Base-by-base conservation (phyloP, 2,329 filamentous ascomycete species). In the Talaromyces piceae region DNA sequence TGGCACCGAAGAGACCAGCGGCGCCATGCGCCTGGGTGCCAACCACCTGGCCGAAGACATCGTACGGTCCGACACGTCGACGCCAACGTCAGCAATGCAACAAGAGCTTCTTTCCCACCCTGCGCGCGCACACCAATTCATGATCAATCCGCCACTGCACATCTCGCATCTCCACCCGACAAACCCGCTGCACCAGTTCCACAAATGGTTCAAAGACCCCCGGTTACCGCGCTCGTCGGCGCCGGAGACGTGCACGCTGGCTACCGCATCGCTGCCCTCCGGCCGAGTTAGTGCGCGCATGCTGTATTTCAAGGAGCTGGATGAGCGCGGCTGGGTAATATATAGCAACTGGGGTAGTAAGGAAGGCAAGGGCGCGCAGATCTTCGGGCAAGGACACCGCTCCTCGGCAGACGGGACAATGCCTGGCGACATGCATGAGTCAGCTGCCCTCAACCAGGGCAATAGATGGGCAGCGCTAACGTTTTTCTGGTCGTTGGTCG, bases 221-320 rank as follows among this genome's bases (percentile, higher is more conserved):
- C 81, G 85, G 56, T 63, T 76, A 4, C 63, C 73, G 8, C 65
- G 73, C 23, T 79, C 90, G 44, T 74, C 82, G 43, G 87, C 94
- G 59, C 91, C 91, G 1, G 93, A 98, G 70, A 88, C 93, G 1
- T 90, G 89, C 63, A 90, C 86, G 1, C 77, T 98, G 1, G 86
- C 90, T 3, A 98, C 93, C 0, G 90, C 91, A 0, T 75, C 78
- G 22, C 78, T 97, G 4, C 91, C 91, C 1, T 87, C 83, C 0
- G 93, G 93, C 54, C 84, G 87, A 44, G 87, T 97, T 18, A 89
- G 83, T 44, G 84, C 88, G 3, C 88, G 93, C 53, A 79, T 89
- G 59, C 89, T 98, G 31, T 98, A 97, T 72, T 79, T 98, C 58
- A 98, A 98, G 72, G 93, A 97, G 75, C 82, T 97, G 22, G 91